Percentiles rank a stretch among this genome's conserved stretches.
phyloP scores from a whole-genome alignment of 1,284 basidiomycete species.

The Pyrrhoderma lamaoense region DNA sequence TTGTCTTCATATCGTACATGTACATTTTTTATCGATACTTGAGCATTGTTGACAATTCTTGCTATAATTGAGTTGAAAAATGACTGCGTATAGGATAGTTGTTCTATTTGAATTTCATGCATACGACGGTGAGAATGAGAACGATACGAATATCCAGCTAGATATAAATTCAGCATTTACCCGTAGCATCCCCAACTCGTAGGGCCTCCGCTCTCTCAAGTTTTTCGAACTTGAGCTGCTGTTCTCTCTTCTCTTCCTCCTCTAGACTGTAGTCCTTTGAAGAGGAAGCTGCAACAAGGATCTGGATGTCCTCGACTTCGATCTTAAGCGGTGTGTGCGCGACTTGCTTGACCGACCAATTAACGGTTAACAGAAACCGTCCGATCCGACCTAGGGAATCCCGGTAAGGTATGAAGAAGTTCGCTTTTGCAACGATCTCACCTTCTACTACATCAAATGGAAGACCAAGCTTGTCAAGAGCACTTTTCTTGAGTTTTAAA shows the following conservation, averaged over 20 bases:
- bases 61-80: slow-evolving; percentile 80
- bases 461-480: slow-evolving; percentile 92
- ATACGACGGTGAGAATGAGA: background rate
- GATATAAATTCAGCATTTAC: slow-evolving; percentile 30
- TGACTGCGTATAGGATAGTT: slow-evolving; percentile 46
- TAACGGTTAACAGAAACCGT: slow-evolving; percentile 72
- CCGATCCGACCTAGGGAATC: slow-evolving; percentile 76
- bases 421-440: slow-evolving; percentile 25
- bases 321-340: slow-evolving; percentile 78
- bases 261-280: slow-evolving; percentile 68
- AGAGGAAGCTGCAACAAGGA: slow-evolving; percentile 84
- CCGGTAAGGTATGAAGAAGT: background rate
- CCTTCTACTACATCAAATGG: slow-evolving; percentile 97
- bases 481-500: slow-evolving; percentile 87
- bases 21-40: slow-evolving; percentile 92
- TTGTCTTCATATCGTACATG: slow-evolving; percentile 97
- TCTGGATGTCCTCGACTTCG: slow-evolving; percentile 89
- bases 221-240: slow-evolving; percentile 85
- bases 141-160: too few species aligned
- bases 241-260: slow-evolving; percentile 79
- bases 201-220: slow-evolving; percentile 86
- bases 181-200: slow-evolving; percentile 56
- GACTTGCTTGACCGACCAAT: slow-evolving; percentile 85
- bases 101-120: background rate
- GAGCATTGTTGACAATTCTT: slow-evolving; percentile 95